These are phyloP conservation scores for Fallopia convolvulus DNA, from an alignment of 148 eudicot genomes.

Conservation along the genomic window DNA sequence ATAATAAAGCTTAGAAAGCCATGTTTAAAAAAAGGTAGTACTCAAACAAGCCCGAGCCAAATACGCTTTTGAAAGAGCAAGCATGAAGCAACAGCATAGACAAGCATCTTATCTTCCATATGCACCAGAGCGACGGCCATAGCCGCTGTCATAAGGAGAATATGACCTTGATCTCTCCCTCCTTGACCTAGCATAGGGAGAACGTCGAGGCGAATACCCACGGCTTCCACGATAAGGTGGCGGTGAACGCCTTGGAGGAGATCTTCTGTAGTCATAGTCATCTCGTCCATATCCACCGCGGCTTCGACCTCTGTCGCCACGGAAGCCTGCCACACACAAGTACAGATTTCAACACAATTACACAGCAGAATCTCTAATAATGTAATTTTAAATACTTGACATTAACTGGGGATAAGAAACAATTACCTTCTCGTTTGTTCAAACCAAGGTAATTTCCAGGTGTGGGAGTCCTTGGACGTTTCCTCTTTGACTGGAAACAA, in stretches of 20 bases:
- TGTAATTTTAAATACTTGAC: not conserved
- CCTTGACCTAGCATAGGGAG: slow-evolving; percentile 74
- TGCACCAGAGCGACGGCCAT: slow-evolving; percentile 56
- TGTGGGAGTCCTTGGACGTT: slow-evolving; percentile 95
- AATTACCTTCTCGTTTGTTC: slow-evolving; percentile 29
- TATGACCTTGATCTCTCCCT: slow-evolving; percentile 85
- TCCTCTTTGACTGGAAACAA: slow-evolving; percentile 83
- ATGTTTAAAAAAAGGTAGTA: not conserved
- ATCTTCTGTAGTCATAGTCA: slow-evolving; percentile 72
- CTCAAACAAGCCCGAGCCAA: not conserved
- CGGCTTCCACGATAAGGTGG: slow-evolving; percentile 63
- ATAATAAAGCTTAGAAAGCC: not conserved
- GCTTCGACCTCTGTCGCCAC: slow-evolving; percentile 48
- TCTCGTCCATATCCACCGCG: slow-evolving; percentile 76
- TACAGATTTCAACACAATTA: not conserved
- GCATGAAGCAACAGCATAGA: not conserved
- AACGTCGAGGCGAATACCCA: slow-evolving; percentile 68
- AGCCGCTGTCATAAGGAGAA: slow-evolving; percentile 73
- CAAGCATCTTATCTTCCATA: slow-evolving; percentile 31
- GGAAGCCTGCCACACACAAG: slow-evolving; percentile 37
- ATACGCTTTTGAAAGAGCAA: not conserved
- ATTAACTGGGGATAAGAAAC: not conserved
- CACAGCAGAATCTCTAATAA: not conserved
- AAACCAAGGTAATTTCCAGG: slow-evolving; percentile 96
- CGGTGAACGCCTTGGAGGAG: slow-evolving; percentile 83